phyloP scores from a whole-genome alignment of 176 grass and related monocot genomes.

The Bolboschoenus planiculmis region DNA sequence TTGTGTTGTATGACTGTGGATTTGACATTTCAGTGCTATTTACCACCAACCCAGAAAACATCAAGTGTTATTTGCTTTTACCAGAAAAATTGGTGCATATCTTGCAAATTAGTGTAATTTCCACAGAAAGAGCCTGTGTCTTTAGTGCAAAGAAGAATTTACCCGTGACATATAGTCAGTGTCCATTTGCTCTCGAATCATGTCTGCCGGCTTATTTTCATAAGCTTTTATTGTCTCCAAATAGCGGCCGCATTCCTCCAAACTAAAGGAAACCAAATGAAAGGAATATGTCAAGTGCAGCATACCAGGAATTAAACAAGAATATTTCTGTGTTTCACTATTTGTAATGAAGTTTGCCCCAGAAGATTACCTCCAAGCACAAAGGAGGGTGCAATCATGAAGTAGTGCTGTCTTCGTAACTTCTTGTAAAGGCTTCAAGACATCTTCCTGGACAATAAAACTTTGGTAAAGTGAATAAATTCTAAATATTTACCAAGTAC shows the following conservation, averaged over 20 bases:
- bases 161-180: slow-evolving; percentile 91
- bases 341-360: neutral
- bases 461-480: neutral
- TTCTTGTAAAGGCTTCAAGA: slow-evolving; percentile 86
- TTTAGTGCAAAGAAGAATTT: slow-evolving; percentile 21
- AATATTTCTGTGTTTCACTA: neutral
- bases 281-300: neutral
- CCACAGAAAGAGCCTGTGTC: neutral
- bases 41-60: no score
- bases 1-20: no score
- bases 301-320: neutral
- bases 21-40: no score
- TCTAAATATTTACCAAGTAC: neutral
- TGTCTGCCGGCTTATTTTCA: slow-evolving; percentile 92
- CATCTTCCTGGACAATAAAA: slow-evolving; percentile 71
- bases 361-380: slow-evolving; percentile 73
- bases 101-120: neutral
- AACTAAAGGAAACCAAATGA: slow-evolving; percentile 40
- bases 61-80: no score
- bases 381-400: slow-evolving; percentile 94
- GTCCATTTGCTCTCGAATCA: slow-evolving; percentile 71
- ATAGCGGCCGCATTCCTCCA: slow-evolving; percentile 90
- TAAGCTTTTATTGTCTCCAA: slow-evolving; percentile 99
- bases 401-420: slow-evolving; percentile 80
- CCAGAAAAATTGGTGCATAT: no score